Base-by-base conservation (phyloP, 768 basidiomycete species). In the Baorangia bicolor region DNA sequence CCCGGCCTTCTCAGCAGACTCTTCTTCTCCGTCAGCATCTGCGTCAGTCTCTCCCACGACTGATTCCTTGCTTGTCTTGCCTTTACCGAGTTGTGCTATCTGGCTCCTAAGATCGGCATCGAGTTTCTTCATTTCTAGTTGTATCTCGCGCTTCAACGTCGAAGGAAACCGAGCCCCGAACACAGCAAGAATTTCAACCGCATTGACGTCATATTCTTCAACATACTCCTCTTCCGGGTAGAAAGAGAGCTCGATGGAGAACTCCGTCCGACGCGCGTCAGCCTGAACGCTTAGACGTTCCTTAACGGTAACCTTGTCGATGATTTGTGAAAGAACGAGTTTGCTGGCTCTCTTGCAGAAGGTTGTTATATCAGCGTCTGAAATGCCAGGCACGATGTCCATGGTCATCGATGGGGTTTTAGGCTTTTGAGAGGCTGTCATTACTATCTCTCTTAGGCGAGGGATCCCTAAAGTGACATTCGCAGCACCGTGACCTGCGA, bases 381-480 rank as follows among this genome's bases (percentile, higher is more conserved):
- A 61, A 27, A 82, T 74, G 27, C 77, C 81, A 0, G 77, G 72
- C 11, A 81, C 78, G 39, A 94, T 78, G 42, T 80, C 81, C 78
- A 98, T 89, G 31, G 78, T 86, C 97, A 99, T 99, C 6, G 94
- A 98, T 8, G 97, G 97, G 2, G 97, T 99, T 71, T 94, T 96
- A 48, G 95, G 96, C 61, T 94, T 90, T 63, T 84, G 84, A 6
- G 96, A 95, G 7, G 97, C 97, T 0, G 96, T 98, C 95, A 98
- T 98, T 64, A 99, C 92, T 66, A 99, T 97, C 76, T 99, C 97
- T 71, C 96, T 88, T 8, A 99, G 79, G 67, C 97, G 96, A 38
- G 97, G 97, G 64, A 99, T 99, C 82, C 97, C 97, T 41, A 99
- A 82, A 0, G 97, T 99, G 57, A 99, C 97, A 70, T 99, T 99